phyloP scores from a whole-genome alignment of 768 basidiomycete genomes.

The Boletus tomentosulus region DNA sequence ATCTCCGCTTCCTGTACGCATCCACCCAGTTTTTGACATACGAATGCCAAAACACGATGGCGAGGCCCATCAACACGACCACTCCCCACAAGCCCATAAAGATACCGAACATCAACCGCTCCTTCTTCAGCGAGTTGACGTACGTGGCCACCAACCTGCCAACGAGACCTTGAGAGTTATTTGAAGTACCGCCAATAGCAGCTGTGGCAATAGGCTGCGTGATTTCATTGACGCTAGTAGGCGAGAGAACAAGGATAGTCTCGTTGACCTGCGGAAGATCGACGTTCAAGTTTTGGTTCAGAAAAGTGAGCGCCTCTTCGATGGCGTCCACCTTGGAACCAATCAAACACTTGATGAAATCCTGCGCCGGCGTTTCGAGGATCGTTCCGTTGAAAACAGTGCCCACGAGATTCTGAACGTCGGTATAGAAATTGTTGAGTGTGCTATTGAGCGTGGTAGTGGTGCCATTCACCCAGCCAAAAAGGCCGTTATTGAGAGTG shows the following conservation, averaged over 20 bases:
- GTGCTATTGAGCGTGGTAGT: constrained; percentile 86
- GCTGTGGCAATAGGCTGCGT: constrained; percentile 79
- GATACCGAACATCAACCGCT: constrained; percentile 77
- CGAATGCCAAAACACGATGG: constrained; percentile 69
- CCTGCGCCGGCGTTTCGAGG: constrained; percentile 75
- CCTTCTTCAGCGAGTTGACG: constrained; percentile 66
- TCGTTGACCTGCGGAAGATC: constrained; percentile 76
- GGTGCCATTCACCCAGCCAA: constrained; percentile 93
- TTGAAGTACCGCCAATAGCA: constrained; percentile 59
- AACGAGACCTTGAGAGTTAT: constrained; percentile 57
- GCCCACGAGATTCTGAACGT: constrained; percentile 74
- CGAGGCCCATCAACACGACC: constrained; percentile 77
- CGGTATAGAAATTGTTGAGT: constrained; percentile 80
- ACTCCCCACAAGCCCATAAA: constrained; percentile 82
- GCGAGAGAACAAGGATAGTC: constrained; percentile 72
- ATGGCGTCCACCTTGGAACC: constrained; percentile 88
- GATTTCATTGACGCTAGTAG: constrained; percentile 65
- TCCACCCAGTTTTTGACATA: constrained; percentile 49
- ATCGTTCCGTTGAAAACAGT: constrained; percentile 82
- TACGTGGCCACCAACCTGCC: constrained; percentile 73
- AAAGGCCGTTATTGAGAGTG: constrained; percentile 80
- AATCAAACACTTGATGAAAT: constrained; percentile 85
- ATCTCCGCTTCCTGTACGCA: constrained; percentile 44
- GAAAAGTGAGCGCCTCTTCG: constrained; percentile 85
- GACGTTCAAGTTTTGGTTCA: constrained; percentile 82